Percentiles rank a stretch among this genome's conserved stretches.
Evolutionary conservation across 2,329 filamentous ascomycete species (phyloP).

Genomic region (Exophiala aquamarina): DNA sequence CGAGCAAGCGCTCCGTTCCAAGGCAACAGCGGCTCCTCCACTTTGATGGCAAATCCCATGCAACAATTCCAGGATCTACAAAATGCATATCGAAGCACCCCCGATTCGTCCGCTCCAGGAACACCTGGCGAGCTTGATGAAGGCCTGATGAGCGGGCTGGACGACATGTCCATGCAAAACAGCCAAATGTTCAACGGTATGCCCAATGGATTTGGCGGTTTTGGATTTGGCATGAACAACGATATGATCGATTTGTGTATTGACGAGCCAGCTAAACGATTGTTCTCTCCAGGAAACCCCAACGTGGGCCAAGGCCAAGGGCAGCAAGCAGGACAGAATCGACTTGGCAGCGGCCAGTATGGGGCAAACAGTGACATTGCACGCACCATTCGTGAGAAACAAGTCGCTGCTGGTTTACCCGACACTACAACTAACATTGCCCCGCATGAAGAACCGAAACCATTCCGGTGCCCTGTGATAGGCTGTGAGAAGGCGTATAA

Average conservation of each 20-base stretch:
- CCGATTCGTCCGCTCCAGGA: constrained; percentile 67
- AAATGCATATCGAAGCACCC: constrained; percentile 50
- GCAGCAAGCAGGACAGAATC: constrained; percentile 69
- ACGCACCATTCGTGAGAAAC: constrained; percentile 63
- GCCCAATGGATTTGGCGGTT: constrained; percentile 36
- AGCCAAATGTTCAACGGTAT: constrained; percentile 40
- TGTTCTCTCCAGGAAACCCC: constrained; percentile 82
- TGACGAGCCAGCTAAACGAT: constrained; percentile 89
- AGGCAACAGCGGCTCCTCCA: constrained; percentile 94
- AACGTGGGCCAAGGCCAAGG: constrained; percentile 55
- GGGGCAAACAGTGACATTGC: constrained; percentile 74
- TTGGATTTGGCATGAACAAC: constrained; percentile 47
- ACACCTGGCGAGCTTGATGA: constrained; percentile 75
- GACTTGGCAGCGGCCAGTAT: constrained; percentile 73
- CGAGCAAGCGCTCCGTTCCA: constrained; percentile 59
- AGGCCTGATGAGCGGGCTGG: constrained; percentile 64
- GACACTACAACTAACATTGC: constrained; percentile 44
- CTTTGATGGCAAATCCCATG: constrained; percentile 74
- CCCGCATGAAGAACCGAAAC: constrained; percentile 88
- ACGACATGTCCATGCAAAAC: constrained; percentile 60
- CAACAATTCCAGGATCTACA: constrained; percentile 58
- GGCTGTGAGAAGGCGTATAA: constrained; percentile 98
- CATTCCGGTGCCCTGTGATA: constrained; percentile 96
- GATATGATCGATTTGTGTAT: constrained; percentile 67
- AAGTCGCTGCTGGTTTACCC: constrained; percentile 58